A percentile compares a stretch with the other conserved stretches of the same genome.
phyloP scores from a whole-genome alignment of 176 grass and related monocot genomes.

The Microstegium vimineum region DNA sequence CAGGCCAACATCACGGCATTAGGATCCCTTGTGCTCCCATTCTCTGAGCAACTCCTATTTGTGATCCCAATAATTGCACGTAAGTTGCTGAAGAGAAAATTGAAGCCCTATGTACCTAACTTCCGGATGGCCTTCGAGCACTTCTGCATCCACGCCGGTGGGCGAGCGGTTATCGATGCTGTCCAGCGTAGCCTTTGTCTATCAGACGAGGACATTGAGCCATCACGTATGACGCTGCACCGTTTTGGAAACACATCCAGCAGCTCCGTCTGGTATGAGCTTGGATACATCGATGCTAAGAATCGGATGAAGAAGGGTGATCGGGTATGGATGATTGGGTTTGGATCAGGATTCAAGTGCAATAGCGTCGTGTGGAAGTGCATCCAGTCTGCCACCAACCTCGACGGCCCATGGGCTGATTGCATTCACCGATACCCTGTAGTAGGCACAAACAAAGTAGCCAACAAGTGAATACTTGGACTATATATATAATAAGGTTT shows the following conservation, averaged over 20 bases:
- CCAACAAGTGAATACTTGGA: neutral
- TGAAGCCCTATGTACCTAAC: constrained; percentile 31
- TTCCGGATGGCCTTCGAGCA: constrained; percentile 64
- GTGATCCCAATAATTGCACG: neutral
- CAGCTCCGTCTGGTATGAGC: constrained; percentile 44
- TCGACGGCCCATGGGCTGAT: constrained; percentile 9
- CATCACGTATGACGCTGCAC: constrained; percentile 26
- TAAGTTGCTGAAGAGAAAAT: neutral
- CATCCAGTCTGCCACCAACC: neutral
- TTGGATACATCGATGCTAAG: constrained; percentile 33
- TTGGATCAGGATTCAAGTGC: constrained; percentile 49
- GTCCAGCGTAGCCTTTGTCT: constrained; percentile 6
- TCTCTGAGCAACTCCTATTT: constrained; percentile 15
- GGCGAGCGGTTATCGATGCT: constrained; percentile 60
- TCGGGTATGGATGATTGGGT: constrained; percentile 27
- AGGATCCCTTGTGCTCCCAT: neutral
- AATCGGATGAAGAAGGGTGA: neutral
- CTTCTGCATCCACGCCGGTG: constrained; percentile 81
- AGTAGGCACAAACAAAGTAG: neutral
- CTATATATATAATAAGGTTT: neutral
- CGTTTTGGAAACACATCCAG: constrained; percentile 44
- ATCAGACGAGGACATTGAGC: constrained; percentile 18
- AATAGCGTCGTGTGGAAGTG: constrained; percentile 26
- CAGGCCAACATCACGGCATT: constrained; percentile 4
- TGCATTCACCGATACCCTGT: constrained; percentile 28